Base-by-base conservation (phyloP, 2,329 filamentous ascomycete genomes). In the Botrytis tulipae region DNA sequence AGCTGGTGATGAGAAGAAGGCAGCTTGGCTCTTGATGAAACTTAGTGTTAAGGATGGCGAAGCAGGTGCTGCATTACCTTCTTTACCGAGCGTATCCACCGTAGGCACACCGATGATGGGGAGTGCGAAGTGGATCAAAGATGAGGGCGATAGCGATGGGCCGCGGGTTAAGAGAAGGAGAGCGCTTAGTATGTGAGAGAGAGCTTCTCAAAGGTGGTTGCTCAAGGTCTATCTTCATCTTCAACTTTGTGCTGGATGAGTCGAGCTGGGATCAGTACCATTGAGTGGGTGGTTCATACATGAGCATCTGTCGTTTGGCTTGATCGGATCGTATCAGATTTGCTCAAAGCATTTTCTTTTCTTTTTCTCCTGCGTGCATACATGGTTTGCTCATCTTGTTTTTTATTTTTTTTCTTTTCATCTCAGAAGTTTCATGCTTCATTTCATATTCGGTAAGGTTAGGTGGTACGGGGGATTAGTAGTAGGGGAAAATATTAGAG, bases 21-120 rank as follows among this genome's bases (percentile, higher is more conserved):
- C 85, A 1, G 86, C 86, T 29, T 80, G 85, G 74, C 78, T 86
- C 9, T 78, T 87, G 54, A 83, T 87, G 84, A 84, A 85, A 70
- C 81, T 87, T 40, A 84, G 84, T 73, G 81, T 85, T 32, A 78
- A 81, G 69, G 84, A 84, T 75, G 74, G 76, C 1, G 75, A 77
- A 62, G 70, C 18, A 65, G 59, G 73, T 12, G 62, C 62, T 37
- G 70, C 74, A 62, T 54, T 20, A 12, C 35, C 69, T 6, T 18
- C 37, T 22, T 1, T 62, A 10, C 54, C 69, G 2, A 63, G 54
- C 42, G 59, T 51, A 37, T 60, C 51, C 2, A 25, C 18, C 1
- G 16, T 42, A 4, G 44, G 32, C 8, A 71, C 69, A 22, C 69
- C 59, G 16, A 29, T 48, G 22, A 51, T 71, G 69, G 35, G 44